Evolutionary conservation across 2,329 filamentous ascomycete species (phyloP).

Genomic region (Paecilomyces niveus): DNA sequence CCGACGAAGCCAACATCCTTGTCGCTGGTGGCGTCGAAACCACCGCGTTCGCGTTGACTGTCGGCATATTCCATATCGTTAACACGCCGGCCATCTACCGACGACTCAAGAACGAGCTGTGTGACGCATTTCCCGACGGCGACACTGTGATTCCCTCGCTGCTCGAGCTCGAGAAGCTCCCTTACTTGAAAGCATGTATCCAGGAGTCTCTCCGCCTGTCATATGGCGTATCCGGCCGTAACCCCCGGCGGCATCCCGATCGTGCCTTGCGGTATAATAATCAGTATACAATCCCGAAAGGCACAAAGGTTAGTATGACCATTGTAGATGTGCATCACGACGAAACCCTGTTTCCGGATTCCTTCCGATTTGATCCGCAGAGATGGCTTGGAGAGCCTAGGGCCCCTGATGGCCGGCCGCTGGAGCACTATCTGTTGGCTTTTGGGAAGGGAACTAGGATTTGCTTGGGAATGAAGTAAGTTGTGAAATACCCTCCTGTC

Average conservation of each 20-base stretch:
- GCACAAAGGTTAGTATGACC: slow-evolving; percentile 16
- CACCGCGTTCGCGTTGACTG: slow-evolving; percentile 15
- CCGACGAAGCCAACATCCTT: slow-evolving; percentile 17
- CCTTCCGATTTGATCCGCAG: slow-evolving; percentile 18
- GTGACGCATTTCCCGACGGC: slow-evolving; percentile 13
- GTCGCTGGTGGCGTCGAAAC: slow-evolving; percentile 22
- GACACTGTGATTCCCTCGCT: slow-evolving; percentile 2
- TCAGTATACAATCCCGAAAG: slow-evolving; percentile 8
- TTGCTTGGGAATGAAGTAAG: slow-evolving; percentile 33
- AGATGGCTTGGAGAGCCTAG: slow-evolving; percentile 17
- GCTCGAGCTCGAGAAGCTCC: slow-evolving; percentile 17
- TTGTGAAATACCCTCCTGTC: background rate
- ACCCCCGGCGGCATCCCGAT: slow-evolving; percentile 9
- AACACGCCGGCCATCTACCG: slow-evolving; percentile 12
- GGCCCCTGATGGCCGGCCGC: slow-evolving; percentile 6
- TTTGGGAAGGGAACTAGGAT: slow-evolving; percentile 34
- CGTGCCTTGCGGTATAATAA: slow-evolving; percentile 7
- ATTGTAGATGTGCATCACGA: slow-evolving; percentile 15
- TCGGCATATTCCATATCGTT: slow-evolving; percentile 20
- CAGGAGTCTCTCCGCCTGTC: slow-evolving; percentile 7
- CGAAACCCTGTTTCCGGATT: slow-evolving; percentile 20
- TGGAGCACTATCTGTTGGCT: slow-evolving; percentile 22
- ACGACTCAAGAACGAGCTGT: slow-evolving; percentile 15
- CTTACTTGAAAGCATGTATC: slow-evolving; percentile 17
- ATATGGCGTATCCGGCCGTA: slow-evolving; percentile 11